Percentiles rank a stretch among this genome's conserved stretches.
These are phyloP conservation scores for Pythium brassicae DNA, from an alignment of 352 stramenopile genomes.

Conservation along the genomic window DNA sequence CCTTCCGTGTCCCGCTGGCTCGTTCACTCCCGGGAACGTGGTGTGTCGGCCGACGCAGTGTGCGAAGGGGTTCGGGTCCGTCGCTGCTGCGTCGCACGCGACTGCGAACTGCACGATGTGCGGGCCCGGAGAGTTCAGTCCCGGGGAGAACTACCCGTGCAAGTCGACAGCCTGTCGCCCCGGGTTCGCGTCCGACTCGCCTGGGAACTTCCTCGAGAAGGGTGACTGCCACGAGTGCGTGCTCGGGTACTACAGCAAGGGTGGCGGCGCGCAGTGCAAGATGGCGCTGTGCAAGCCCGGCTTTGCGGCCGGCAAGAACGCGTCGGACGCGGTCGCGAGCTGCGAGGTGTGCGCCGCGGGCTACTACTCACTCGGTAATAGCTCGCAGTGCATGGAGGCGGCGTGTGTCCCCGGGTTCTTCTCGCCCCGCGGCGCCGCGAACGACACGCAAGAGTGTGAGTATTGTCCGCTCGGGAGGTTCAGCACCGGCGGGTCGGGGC, in stretches of 20 bases:
- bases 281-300: slow-evolving; percentile 34
- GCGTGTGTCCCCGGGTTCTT: slow-evolving; percentile 29
- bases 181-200: slow-evolving; percentile 25
- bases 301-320: slow-evolving; percentile 24
- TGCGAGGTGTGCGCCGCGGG: slow-evolving; percentile 33
- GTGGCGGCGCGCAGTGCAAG: slow-evolving; percentile 28
- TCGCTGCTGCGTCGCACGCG: slow-evolving; percentile 28
- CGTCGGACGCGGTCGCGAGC: slow-evolving; percentile 19
- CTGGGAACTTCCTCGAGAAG: slow-evolving; percentile 35
- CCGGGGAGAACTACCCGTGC: slow-evolving; percentile 48
- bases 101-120: slow-evolving; percentile 45
- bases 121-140: slow-evolving; percentile 28
- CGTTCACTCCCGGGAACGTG: slow-evolving; percentile 31
- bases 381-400: slow-evolving; percentile 26
- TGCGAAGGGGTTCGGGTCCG: slow-evolving; percentile 29
- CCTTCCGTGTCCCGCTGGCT: slow-evolving; percentile 26
- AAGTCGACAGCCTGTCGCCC: slow-evolving; percentile 21
- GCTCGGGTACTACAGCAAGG: slow-evolving; percentile 33
- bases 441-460: slow-evolving; percentile 23
- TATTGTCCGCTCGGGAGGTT: slow-evolving; percentile 31
- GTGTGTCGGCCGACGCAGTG: slow-evolving; percentile 34
- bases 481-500: slow-evolving; percentile 24
- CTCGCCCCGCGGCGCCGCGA: slow-evolving; percentile 27
- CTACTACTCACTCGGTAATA: slow-evolving; percentile 30
- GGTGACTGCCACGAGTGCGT: slow-evolving; percentile 37